Evolutionary conservation across 306 rosid species (phyloP), one percentile per base, ranked within the genome.

Genomic region (Corylus avellana): DNA sequence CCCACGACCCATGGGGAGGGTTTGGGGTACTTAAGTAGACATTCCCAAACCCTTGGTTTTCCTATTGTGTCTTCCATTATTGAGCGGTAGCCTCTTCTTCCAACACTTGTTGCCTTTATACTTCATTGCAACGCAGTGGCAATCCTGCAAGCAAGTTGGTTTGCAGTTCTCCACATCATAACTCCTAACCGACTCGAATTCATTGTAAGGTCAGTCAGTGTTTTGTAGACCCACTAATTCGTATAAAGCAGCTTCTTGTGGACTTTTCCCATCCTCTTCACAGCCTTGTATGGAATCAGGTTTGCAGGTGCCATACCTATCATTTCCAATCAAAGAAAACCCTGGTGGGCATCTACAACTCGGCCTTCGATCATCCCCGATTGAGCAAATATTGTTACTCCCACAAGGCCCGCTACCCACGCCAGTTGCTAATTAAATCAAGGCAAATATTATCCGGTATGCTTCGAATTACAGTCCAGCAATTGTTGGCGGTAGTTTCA

Each of bases 21-120:
- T 22, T 22, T 22, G 25, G 25, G 25, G 25, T 22, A 22, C 25
- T 22, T 22, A 22, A 22, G 25, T 22, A 22, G 25, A 22, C 25
- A 22, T 22, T 22, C 25, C 25, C 25, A 22, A 22, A 22, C 61
- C 72, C 2, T 0, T 3, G 6, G 13, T 0, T 7, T 8, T 14
- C 0, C 59, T 1, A 9, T 70, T 76, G 5, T 13, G 32, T 37
- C 1, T 46, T n/a, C 88, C 88, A 64, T 82, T 63, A 0, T 78
- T 12, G 3, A 87, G 39, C 12, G 90, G 85, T 32, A 68, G 4
- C 49, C 12, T 72, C 56, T 84, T 76, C 79, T 84, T 87, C 27
- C 8, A 51, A 39, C 88, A 84, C 0, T 17, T 0, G 4, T 55
- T 14, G 18, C 6, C 37, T 12, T 37, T 18, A 12, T 46, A 74